Evolutionary conservation across 371 early-diverging fungal genomes (phyloP), one percentile per base, ranked within the genome.

Genomic region (Haplosporangium sp.): DNA sequence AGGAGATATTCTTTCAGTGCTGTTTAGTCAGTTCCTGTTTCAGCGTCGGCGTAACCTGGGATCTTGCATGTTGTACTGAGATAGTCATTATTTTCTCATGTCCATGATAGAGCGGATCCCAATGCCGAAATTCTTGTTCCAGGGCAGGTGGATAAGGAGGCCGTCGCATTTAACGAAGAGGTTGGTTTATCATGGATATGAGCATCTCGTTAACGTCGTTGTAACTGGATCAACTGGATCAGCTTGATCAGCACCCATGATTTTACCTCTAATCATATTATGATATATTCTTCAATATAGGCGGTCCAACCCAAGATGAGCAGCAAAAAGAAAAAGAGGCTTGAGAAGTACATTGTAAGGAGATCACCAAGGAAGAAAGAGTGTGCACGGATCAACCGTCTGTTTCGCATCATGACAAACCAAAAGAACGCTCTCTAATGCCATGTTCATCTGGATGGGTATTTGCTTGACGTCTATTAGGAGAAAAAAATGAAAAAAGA

Each of bases 401-500:
- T n/a, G n/a, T n/a, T n/a, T n/a, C n/a, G n/a, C n/a, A n/a, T n/a
- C n/a, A n/a, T n/a, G n/a, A n/a, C n/a, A n/a, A n/a, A n/a, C n/a
- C n/a, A n/a, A n/a, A n/a, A n/a, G n/a, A n/a, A n/a, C n/a, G n/a
- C n/a, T n/a, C n/a, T n/a, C n/a, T 55, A 55, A 42, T 45, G 16
- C 53, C 14, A 40, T 20, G 1, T 37, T 50, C 41, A 41, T 46
- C 40, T 16, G 20, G 55, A 45, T 40, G 42, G 23, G 5, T 45
- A 53, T 38, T 36, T 43, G 10, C 11, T 58, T 75, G 5, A n/a
- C 21, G 13, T 36, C 16, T 41, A 61, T 74, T n/a, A 92, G 92
- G 93, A 95, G 70, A 93, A 94, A 86, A 95, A 97, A 82, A 74
- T 96, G 77, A 96, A 97, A 81, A 98, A 97, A 85, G 97, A 97